Conservation (phyloP, 2,329 filamentous ascomycete species). For the Lasiodiplodia sp. region DNA sequence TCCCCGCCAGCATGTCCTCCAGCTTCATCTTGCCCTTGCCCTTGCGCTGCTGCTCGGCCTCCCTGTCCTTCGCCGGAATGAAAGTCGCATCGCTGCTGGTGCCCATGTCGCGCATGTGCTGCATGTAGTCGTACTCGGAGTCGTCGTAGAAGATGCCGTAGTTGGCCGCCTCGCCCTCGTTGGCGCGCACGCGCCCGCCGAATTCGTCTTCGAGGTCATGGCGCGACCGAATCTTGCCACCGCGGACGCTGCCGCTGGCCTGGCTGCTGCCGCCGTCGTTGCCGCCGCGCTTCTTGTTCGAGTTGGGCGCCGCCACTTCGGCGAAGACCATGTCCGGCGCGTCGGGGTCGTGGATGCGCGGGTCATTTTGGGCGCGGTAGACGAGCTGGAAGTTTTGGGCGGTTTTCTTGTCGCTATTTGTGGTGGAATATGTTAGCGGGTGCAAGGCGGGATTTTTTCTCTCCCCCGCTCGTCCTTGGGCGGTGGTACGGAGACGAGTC, state of each 20-base stretch:
- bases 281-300: constrained; percentile 29
- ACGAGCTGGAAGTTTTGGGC: constrained; percentile 94
- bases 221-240: constrained; percentile 68
- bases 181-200: constrained; percentile 73
- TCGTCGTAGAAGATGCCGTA: constrained; percentile 96
- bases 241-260: constrained; percentile 30
- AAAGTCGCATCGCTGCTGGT: constrained; percentile 73
- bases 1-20: constrained; percentile 76
- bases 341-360: constrained; percentile 89
- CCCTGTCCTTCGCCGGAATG: constrained; percentile 68
- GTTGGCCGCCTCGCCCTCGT: constrained; percentile 95
- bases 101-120: constrained; percentile 89
- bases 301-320: constrained; percentile 59
- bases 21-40: constrained; percentile 77
- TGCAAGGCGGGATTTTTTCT: background rate
- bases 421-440: constrained; percentile 41
- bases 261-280: constrained; percentile 36
- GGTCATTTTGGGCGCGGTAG: constrained; percentile 96
- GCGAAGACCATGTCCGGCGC: constrained; percentile 92
- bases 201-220: constrained; percentile 79
- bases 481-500: background rate
- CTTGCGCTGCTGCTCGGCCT: constrained; percentile 67
- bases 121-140: constrained; percentile 98
- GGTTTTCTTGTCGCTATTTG: constrained; percentile 81
- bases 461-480: background rate